phyloP scores from a whole-genome alignment of 768 basidiomycete genomes.

The Polyporus arcularius region DNA sequence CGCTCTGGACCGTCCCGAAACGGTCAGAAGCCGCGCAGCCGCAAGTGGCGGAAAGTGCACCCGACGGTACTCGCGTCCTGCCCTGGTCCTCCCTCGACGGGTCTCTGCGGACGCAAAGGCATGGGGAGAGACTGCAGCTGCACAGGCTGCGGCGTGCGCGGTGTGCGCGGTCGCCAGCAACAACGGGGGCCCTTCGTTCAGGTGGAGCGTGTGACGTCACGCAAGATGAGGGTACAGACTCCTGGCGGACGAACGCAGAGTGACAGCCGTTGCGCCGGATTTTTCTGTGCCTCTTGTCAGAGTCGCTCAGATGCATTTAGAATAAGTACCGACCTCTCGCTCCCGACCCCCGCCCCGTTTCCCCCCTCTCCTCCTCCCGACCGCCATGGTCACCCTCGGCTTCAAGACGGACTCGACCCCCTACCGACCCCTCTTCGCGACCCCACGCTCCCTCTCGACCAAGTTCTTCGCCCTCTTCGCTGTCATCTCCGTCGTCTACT shows the following conservation, averaged over 20 bases:
- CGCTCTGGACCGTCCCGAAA: not conserved
- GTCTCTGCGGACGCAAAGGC: too few relatives aligned
- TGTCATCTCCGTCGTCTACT: constrained; percentile 7
- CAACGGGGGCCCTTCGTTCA: not conserved
- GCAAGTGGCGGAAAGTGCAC: too few relatives aligned
- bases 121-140: too few relatives aligned
- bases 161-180: not conserved
- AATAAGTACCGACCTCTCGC: not conserved
- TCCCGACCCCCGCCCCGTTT: not conserved
- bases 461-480: constrained; percentile 13
- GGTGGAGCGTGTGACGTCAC: not conserved
- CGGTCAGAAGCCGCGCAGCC: too few relatives aligned
- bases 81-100: too few relatives aligned
- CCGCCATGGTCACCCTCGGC: constrained; percentile 13
- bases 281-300: not conserved
- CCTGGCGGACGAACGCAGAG: not conserved
- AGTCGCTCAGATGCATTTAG: not conserved
- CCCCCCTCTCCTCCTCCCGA: not conserved
- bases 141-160: not conserved
- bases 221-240: not conserved
- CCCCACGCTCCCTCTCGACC: constrained; percentile 12
- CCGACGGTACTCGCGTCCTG: too few relatives aligned
- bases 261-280: not conserved
- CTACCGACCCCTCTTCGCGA: constrained; percentile 15
- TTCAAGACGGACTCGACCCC: constrained; percentile 12